Evolutionary conservation across 2,329 filamentous ascomycete species (phyloP).

Genomic region (Monosporascus sp.): DNA sequence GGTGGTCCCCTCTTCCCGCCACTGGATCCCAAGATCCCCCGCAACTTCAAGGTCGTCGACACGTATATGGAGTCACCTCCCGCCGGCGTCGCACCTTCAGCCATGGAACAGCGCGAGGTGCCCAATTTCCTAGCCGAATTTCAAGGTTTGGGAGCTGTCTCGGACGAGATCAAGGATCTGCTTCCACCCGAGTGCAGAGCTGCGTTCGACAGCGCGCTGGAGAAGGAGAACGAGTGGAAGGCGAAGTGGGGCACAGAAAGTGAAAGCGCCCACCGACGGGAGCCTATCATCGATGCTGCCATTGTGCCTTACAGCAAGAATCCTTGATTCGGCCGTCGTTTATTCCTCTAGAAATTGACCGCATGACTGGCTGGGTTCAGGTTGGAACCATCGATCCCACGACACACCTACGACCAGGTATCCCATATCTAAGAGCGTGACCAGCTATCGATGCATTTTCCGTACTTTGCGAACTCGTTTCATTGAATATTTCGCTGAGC

Average conservation of each 20-base stretch:
- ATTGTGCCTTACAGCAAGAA: slow-evolving; percentile 53
- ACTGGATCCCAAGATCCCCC: slow-evolving; percentile 43
- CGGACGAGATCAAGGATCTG: slow-evolving; percentile 60
- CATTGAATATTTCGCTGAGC: no score
- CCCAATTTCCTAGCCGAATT: slow-evolving; percentile 47
- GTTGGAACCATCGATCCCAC: no score
- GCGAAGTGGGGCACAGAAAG: slow-evolving; percentile 67
- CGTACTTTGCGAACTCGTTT: no score
- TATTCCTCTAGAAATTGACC: not conserved
- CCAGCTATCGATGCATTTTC: no score
- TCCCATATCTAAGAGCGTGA: no score
- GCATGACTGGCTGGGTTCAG: no score
- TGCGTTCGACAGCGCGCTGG: slow-evolving; percentile 64
- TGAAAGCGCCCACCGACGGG: slow-evolving; percentile 45
- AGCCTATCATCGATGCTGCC: slow-evolving; percentile 58
- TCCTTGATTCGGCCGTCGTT: not conserved
- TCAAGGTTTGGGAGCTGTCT: slow-evolving; percentile 57
- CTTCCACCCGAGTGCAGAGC: slow-evolving; percentile 65
- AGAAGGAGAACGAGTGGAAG: slow-evolving; percentile 67
- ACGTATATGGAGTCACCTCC: slow-evolving; percentile 48
- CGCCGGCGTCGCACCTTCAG: slow-evolving; percentile 38
- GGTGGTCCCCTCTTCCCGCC: slow-evolving; percentile 38
- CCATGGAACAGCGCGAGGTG: slow-evolving; percentile 38
- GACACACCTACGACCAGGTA: no score
- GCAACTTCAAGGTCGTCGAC: slow-evolving; percentile 54